Evolutionary conservation across 768 basidiomycete genomes (phyloP), one percentile per base, ranked within the genome.

Genomic region (Auriscalpium microsporum): DNA sequence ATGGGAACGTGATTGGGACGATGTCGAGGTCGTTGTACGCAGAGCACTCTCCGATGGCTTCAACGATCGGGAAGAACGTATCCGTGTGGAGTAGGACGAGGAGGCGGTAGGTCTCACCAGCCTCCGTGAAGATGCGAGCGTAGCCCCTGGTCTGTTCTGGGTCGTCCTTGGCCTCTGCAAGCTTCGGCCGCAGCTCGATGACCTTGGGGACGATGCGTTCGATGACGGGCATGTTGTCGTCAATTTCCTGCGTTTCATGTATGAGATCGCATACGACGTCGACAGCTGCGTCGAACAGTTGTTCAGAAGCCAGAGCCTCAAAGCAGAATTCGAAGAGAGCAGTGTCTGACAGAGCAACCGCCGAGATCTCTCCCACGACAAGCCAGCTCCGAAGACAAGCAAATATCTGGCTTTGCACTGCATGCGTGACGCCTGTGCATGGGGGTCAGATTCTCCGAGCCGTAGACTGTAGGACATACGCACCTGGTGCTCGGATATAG

Each of bases 171-270:
- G 77, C 72, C 40, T 77, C 76, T 16, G 74, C 68, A 44, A 98
- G 72, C 53, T 77, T 75, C 2, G 82, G 75, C 57, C 79, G 82
- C 33, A 99, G 71, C 10, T 77, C 81, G 55, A 95, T 85, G 45
- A 98, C 76, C n/a, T 82, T 78, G 1, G 93, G 93, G 1, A 98
- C 84, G 55, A 99, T 85, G 57, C 85, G 75, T 65, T 96, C 79
- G 63, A 98, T 94, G 60, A 89, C 82, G 19, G 80, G 71, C 83
- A 94, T 90, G 65, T 92, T 94, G 34, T 97, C 95, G 57, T 95
- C 88, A 34, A 96, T 79, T 70, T 99, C 96, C 70, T 97, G 94
- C 0, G 96, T 98, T 69, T 99, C 96, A 70, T 98, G 96, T 53
- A 98, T 92, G 63, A 97, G 73, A 67, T 96, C 93, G 69, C 91